Conservation (phyloP, 1,139 yeast genomes). For the Debaryomyces nepalensis region DNA sequence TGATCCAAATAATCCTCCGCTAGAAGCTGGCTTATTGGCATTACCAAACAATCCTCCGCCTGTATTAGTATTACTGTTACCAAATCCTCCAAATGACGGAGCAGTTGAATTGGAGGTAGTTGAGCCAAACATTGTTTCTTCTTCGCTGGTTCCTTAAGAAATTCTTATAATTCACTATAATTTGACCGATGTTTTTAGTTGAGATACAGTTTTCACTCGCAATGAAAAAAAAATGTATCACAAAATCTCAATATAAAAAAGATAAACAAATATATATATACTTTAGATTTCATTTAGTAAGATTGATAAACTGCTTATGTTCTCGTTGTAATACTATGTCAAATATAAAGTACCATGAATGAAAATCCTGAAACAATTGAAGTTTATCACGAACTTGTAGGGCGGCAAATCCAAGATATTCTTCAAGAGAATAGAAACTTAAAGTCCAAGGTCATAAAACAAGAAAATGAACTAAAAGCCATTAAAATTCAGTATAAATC, state of each 20-base stretch:
- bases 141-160: not conserved
- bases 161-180: not conserved
- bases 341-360: not conserved
- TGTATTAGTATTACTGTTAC: constrained; percentile 12
- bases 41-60: constrained; percentile 15
- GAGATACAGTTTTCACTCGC: not conserved
- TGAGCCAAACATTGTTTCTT: constrained; percentile 23
- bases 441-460: not conserved
- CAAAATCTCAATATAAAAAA: constrained; percentile 4
- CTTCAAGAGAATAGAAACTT: constrained; percentile 11
- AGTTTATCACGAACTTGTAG: constrained; percentile 7
- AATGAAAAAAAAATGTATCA: constrained; percentile 9
- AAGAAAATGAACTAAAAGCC: constrained; percentile 13
- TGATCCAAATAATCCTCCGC: constrained; percentile 33
- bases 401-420: constrained; percentile 9
- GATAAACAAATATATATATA: constrained; percentile 4
- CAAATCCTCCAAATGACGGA: constrained; percentile 25
- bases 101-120: constrained; percentile 18
- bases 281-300: too few species aligned
- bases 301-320: too few species aligned
- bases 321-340: not conserved
- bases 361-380: constrained; percentile 2
- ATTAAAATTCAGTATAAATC: constrained; percentile 13
- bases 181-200: constrained; percentile 3
- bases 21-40: constrained; percentile 16